These are phyloP conservation scores for Anthostomella pinea DNA, from an alignment of 2,329 filamentous ascomycete species.

Conservation along the genomic window DNA sequence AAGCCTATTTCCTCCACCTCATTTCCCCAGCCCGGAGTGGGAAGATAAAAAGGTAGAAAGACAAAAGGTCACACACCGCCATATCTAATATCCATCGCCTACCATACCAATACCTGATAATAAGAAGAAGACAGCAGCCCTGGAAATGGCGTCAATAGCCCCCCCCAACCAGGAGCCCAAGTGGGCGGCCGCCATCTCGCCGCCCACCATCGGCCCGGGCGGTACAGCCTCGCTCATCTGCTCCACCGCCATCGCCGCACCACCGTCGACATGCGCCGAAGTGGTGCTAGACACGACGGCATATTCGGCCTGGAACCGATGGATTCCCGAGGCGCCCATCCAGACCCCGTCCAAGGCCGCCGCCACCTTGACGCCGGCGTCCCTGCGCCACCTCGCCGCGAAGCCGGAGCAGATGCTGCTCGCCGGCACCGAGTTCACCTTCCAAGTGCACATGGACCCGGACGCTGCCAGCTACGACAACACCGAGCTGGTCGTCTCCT, in stretches of 20 bases:
- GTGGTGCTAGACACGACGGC: conserved; percentile 29
- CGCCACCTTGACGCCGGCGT: conserved; percentile 7
- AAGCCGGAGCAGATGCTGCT: conserved; percentile 23
- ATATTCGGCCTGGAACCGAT: conserved; percentile 38
- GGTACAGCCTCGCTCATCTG: conserved; percentile 30
- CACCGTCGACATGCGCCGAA: conserved; percentile 31
- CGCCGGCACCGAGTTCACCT: conserved; percentile 31
- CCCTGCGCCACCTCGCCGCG: conserved; percentile 16
- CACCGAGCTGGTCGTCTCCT: conserved; percentile 27
- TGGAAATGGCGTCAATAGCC: conserved; percentile 11
- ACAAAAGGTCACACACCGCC: no score
- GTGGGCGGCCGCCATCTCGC: conserved; percentile 23
- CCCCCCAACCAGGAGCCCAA: conserved; percentile 15
- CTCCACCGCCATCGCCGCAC: conserved; percentile 33
- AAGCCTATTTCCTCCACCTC: no score
- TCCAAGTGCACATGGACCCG: conserved; percentile 34
- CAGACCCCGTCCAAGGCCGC: conserved; percentile 10
- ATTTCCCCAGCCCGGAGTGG: no score
- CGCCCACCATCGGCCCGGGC: conserved; percentile 30
- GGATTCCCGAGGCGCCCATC: conserved; percentile 29
- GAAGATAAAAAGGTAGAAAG: no score
- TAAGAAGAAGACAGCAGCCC: conserved; percentile 2
- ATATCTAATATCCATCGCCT: no score
- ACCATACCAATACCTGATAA: no score
- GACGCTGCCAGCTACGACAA: conserved; percentile 14